These are phyloP conservation scores for Trametes hirsuta DNA, from an alignment of 1,284 basidiomycete genomes.

Conservation along the genomic window DNA sequence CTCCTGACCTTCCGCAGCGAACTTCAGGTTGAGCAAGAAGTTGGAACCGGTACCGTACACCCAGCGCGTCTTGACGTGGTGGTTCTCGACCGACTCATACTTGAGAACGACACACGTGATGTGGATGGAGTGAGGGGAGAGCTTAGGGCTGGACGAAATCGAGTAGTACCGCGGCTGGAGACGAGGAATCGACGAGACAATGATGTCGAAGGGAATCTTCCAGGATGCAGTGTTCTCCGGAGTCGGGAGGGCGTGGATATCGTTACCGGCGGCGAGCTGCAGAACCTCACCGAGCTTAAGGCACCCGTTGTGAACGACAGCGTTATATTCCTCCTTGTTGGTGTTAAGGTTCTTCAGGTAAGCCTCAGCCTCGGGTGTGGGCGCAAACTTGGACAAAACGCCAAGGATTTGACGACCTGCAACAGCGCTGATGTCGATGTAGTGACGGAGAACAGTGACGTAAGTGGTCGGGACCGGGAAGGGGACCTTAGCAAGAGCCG, in stretches of 20 bases:
- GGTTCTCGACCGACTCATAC: conserved; percentile 71
- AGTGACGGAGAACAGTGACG: conserved; percentile 92
- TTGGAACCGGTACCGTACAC: conserved; percentile 90
- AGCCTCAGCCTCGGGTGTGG: conserved; percentile 75
- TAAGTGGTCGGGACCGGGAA: conserved; percentile 99
- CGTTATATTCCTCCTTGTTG: conserved; percentile 87
- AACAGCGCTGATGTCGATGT: conserved; percentile 93
- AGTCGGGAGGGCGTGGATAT: conserved; percentile 58
- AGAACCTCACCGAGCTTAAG: conserved; percentile 92
- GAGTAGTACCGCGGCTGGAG: conserved; percentile 98
- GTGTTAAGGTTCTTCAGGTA: conserved; percentile 80
- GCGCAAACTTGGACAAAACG: conserved; percentile 86
- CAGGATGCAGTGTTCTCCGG: conserved; percentile 79
- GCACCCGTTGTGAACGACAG: conserved; percentile 77
- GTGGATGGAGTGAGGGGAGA: conserved; percentile 88
- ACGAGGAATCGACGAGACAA: conserved; percentile 91
- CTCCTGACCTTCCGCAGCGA: conserved; percentile 66
- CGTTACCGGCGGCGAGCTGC: conserved; percentile 85
- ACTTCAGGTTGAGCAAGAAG: conserved; percentile 91
- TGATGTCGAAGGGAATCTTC: conserved; percentile 96
- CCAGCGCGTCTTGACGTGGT: conserved; percentile 59
- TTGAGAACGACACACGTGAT: conserved; percentile 95
- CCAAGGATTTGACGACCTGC: conserved; percentile 94
- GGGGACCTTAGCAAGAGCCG: conserved; percentile 96
- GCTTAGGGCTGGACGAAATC: conserved; percentile 95